phyloP scores from a whole-genome alignment of 202 grass and related monocot species.

The Brachypodium distachyon region DNA sequence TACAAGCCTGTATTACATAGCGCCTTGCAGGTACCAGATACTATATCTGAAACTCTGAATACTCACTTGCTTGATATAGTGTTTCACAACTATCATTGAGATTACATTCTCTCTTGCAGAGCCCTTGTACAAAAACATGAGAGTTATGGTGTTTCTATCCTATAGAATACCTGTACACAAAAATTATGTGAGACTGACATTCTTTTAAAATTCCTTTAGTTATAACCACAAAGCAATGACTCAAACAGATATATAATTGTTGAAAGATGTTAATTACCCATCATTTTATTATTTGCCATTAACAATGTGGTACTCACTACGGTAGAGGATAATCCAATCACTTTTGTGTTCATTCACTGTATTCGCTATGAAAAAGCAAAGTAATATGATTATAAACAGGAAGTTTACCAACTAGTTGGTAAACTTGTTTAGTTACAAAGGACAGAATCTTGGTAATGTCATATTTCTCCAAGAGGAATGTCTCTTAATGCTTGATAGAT shows the following conservation, averaged over 20 bases:
- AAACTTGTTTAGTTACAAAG: background rate
- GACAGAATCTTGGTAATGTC: background rate
- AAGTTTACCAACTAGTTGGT: background rate
- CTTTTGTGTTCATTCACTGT: background rate
- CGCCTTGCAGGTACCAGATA: constrained; percentile 87
- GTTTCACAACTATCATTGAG: background rate
- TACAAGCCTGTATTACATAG: constrained; percentile 99
- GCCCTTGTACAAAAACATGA: background rate
- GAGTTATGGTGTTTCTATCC: background rate
- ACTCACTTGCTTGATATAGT: constrained; percentile 5
- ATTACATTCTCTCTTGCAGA: background rate
- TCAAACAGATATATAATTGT: background rate
- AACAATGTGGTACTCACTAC: background rate
- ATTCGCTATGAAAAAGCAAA: background rate
- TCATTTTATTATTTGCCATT: background rate
- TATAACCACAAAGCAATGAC: background rate
- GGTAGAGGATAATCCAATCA: background rate
- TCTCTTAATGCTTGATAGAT: background rate
- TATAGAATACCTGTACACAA: background rate
- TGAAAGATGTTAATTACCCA: background rate
- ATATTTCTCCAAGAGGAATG: background rate
- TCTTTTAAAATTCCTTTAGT: background rate
- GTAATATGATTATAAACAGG: background rate
- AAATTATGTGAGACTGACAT: background rate
- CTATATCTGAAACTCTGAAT: constrained; percentile 14